Percentiles rank a stretch among this genome's conserved stretches.
These are phyloP conservation scores for Ceratobasidium sp. DNA, from an alignment of 1,284 basidiomycete species.

Conservation along the genomic window DNA sequence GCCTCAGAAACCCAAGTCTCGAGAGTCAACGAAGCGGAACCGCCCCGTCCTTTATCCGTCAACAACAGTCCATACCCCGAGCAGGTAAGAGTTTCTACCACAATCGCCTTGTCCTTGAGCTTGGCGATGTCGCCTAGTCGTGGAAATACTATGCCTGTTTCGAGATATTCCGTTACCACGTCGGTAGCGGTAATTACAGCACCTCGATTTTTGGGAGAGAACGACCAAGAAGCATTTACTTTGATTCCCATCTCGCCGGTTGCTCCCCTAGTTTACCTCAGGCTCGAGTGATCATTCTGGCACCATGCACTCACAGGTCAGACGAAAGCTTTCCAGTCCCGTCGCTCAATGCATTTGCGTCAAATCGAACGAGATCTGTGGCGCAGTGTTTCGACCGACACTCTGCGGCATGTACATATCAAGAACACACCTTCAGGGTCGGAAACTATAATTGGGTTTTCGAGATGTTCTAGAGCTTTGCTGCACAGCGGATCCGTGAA, in stretches of 20 bases:
- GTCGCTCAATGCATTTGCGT: not conserved
- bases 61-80: conserved; percentile 26
- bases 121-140: not conserved
- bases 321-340: not conserved
- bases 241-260: conserved; percentile 27
- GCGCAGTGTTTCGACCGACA: not conserved
- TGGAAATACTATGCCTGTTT: conserved; percentile 4
- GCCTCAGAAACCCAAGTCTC: conserved; percentile 1
- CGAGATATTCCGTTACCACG: conserved; percentile 2
- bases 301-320: not conserved
- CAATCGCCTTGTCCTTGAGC: conserved; percentile 23
- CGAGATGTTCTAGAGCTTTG: not conserved
- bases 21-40: conserved; percentile 3
- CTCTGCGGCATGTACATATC: not conserved
- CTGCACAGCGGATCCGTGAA: conserved; percentile 17
- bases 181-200: conserved; percentile 10
- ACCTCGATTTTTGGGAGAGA: conserved; percentile 6
- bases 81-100: conserved; percentile 6
- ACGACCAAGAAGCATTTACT: not conserved
- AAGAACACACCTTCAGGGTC: conserved; percentile 18
- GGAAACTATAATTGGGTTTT: not conserved
- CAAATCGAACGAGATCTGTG: conserved; percentile 1
- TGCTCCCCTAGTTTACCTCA: not conserved
- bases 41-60: conserved; percentile 23
- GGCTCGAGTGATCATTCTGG: not conserved